Evolutionary conservation across 345 rosid genomes (phyloP), one percentile per base, ranked within the genome.

Genomic region (Noccaea bulbosa): DNA sequence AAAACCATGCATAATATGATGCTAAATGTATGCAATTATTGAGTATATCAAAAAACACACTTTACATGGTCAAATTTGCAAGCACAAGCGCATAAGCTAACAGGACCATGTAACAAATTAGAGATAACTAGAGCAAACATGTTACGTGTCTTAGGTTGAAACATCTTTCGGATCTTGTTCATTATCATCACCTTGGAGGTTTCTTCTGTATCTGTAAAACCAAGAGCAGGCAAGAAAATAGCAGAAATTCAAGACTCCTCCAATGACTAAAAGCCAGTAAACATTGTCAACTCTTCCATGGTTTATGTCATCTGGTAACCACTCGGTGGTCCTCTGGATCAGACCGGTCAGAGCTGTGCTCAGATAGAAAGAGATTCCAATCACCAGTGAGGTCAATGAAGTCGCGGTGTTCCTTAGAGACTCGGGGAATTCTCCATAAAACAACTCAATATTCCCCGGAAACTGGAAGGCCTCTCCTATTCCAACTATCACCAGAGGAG

Each of bases 301-400:
- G 47, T 84, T 80, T 8, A 86, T 74, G 12, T 84, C 40, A 11
- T 85, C 38, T 1, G 81, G 89, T 49, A 83, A 63, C 89, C 91
- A 85, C 5, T 11, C 8, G 0, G 91, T 84, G 1, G 50, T 43
- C 37, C 69, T 73, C 7, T 76, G 72, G 6, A 83, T 27, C 1
- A 78, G 45, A 74, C 81, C 80, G 3, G 78, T 70, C 11, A 84
- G 32, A 11, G 69, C 54, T 0, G 86, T 80, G 62, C 83, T 77
- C 27, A 84, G 4, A 51, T 77, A 84, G 46, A 37, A 86, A 0
- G 79, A 48, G 7, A 84, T 58, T 55, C 80, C 88, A 6, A 77
- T 12, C 2, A 74, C 30, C 14, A 86, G 10, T n/a, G 85, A 58
- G 3, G 72, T 17, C 81, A 88, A 73, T n/a, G 87, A 84, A 0